Evolutionary conservation across 2,329 filamentous ascomycete species (phyloP).

Genomic region (Coccinonectria pachysandricola): DNA sequence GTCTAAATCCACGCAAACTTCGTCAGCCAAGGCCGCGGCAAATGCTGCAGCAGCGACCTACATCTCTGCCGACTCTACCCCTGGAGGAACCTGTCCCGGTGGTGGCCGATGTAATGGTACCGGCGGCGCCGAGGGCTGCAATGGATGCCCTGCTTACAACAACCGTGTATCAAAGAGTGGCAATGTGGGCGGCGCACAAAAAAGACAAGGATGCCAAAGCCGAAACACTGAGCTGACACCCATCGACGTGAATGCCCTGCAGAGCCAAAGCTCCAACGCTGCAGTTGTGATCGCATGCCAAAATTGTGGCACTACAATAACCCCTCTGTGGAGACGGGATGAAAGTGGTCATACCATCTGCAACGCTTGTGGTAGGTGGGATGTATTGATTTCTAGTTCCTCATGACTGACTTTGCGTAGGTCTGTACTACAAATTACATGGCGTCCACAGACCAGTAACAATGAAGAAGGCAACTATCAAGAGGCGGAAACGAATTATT

Average conservation of each 20-base stretch:
- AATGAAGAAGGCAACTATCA: slow-evolving; percentile 99
- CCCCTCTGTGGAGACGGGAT: slow-evolving; percentile 88
- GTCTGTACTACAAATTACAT: slow-evolving; percentile 92
- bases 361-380: slow-evolving; percentile 85
- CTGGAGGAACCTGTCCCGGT: slow-evolving; percentile 84
- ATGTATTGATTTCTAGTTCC: slow-evolving; percentile 7
- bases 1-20: slow-evolving; percentile 26
- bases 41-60: slow-evolving; percentile 53
- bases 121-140: slow-evolving; percentile 87
- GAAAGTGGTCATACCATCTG: slow-evolving; percentile 95
- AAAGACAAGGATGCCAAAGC: slow-evolving; percentile 27
- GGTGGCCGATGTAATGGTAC: slow-evolving; percentile 94
- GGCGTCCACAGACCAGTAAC: slow-evolving; percentile 84
- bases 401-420: too few species aligned
- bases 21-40: slow-evolving; percentile 29
- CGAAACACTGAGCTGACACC: slow-evolving; percentile 19
- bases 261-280: slow-evolving; percentile 21
- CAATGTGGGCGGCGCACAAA: slow-evolving; percentile 52
- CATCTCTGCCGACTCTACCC: slow-evolving; percentile 63
- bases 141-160: slow-evolving; percentile 94
- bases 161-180: slow-evolving; percentile 87
- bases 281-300: slow-evolving; percentile 74
- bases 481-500: slow-evolving; percentile 87
- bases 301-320: slow-evolving; percentile 94
- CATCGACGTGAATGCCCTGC: slow-evolving; percentile 25